phyloP scores from a whole-genome alignment of 768 basidiomycete genomes.

The Arthromyces matolae region DNA sequence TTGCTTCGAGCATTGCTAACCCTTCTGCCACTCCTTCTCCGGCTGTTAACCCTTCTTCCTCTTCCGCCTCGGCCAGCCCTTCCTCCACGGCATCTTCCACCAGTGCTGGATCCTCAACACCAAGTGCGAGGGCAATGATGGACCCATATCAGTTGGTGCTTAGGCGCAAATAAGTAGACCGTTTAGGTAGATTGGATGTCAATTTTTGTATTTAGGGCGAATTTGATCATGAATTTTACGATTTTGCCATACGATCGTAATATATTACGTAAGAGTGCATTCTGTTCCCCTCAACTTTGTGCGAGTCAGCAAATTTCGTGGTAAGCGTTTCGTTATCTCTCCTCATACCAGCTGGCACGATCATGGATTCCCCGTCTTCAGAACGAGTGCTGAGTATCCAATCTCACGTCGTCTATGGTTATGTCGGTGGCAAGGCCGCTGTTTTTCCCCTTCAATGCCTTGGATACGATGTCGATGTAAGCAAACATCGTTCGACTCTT shows the following conservation, averaged over 20 bases:
- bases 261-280: slow-evolving; percentile 12
- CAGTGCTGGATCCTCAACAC: slow-evolving; percentile 12
- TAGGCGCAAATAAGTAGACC: slow-evolving; percentile 17
- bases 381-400: slow-evolving; percentile 85
- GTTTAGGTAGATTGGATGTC: neutral
- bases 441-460: slow-evolving; percentile 78
- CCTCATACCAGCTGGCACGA: neutral
- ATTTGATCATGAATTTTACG: neutral
- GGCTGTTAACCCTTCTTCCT: neutral
- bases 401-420: slow-evolving; percentile 91
- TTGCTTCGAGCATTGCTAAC: slow-evolving; percentile 32
- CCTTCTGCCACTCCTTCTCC: slow-evolving; percentile 16
- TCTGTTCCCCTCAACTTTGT: neutral
- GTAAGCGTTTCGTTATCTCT: slow-evolving; percentile 6
- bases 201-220: neutral
- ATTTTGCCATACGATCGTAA: slow-evolving; percentile 1
- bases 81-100: neutral
- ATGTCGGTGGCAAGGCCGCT: slow-evolving; percentile 85
- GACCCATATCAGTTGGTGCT: slow-evolving; percentile 39
- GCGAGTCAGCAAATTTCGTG: slow-evolving; percentile 10
- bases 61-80: neutral
- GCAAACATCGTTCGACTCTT: slow-evolving; percentile 22
- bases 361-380: slow-evolving; percentile 10
- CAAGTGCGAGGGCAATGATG: slow-evolving; percentile 26
- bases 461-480: slow-evolving; percentile 93